phyloP scores from a whole-genome alignment of 2,329 filamentous ascomycete genomes.

The Calonectria montana region DNA sequence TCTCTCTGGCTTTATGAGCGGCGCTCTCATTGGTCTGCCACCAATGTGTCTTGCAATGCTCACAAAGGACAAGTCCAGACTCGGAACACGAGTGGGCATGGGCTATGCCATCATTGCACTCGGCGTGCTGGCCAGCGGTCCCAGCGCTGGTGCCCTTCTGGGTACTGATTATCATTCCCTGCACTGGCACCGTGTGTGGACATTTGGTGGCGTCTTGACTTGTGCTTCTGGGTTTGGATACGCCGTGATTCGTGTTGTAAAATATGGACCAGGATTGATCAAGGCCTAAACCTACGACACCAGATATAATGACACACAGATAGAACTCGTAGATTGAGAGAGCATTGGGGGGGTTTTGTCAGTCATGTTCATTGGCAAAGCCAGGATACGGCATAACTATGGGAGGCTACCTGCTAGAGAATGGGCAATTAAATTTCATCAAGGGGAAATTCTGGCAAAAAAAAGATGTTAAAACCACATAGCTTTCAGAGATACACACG shows the following conservation, averaged over 20 bases:
- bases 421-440: background rate
- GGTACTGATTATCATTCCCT: background rate
- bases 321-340: background rate
- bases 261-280: background rate
- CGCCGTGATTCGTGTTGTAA: background rate
- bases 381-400: background rate
- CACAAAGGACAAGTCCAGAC: background rate
- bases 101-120: background rate
- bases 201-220: background rate
- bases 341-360: background rate
- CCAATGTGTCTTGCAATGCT: background rate
- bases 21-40: background rate
- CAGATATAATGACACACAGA: too few relatives aligned
- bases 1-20: slow-evolving; percentile 2
- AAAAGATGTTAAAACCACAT: background rate
- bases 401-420: background rate
- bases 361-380: background rate
- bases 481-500: background rate
- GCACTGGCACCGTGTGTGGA: background rate
- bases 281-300: background rate
- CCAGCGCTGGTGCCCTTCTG: background rate
- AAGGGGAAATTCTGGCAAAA: too few relatives aligned
- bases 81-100: background rate
- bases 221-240: background rate
- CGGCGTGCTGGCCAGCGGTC: background rate